Evolutionary conservation across 192 early-diverging fungal species (phyloP).

Genomic region (Gaertneriomyces sp.): DNA sequence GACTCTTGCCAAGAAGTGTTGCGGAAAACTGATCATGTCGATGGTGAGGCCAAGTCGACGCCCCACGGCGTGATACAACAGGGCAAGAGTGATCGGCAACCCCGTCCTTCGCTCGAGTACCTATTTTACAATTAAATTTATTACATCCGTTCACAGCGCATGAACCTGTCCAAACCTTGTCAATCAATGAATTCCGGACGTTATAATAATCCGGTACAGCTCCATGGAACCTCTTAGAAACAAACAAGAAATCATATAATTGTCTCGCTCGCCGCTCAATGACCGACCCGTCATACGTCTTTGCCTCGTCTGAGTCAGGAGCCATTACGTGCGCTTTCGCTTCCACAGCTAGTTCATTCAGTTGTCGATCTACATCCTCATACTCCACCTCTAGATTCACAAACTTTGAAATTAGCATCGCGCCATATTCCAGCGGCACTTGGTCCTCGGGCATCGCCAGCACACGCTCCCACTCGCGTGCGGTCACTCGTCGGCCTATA

Average conservation of each 20-base stretch:
- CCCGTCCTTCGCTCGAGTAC: constrained; percentile 5
- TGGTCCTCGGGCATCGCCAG: not conserved
- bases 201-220: constrained; percentile 10
- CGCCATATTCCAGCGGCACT: constrained; percentile 19
- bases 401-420: constrained; percentile 13
- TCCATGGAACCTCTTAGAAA: not conserved
- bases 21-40: constrained; percentile 20
- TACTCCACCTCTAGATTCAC: not conserved
- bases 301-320: not conserved
- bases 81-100: constrained; percentile 13
- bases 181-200: constrained; percentile 17
- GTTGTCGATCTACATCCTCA: not conserved
- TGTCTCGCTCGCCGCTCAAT: constrained; percentile 12
- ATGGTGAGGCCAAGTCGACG: constrained; percentile 17
- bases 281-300: not conserved
- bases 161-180: constrained; percentile 6
- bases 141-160: not conserved
- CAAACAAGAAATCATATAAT: constrained; percentile 16
- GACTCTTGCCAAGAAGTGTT: constrained; percentile 15
- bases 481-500: constrained; percentile 7
- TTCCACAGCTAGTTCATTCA: constrained; percentile 19
- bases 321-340: constrained; percentile 2
- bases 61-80: constrained; percentile 16
- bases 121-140: not conserved
- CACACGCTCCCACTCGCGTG: constrained; percentile 4